Evolutionary conservation across 2,329 filamentous ascomycete species (phyloP).

Genomic region (Colletotrichum noveboracense): DNA sequence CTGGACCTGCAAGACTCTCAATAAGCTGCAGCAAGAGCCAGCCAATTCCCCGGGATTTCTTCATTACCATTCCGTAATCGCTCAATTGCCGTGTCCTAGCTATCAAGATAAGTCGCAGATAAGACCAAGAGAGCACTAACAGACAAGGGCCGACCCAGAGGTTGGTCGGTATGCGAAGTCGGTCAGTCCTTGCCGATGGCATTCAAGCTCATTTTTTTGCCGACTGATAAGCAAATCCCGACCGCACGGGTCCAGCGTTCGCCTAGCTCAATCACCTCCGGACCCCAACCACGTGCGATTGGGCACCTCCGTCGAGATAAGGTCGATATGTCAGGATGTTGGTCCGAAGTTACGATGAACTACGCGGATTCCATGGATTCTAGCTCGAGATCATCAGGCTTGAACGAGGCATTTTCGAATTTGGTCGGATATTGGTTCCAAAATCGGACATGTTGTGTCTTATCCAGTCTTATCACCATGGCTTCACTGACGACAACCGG

Average conservation of each 20-base stretch:
- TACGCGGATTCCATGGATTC: not conserved
- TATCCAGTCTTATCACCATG: not conserved
- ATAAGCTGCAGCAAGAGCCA: not conserved
- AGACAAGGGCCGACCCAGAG: not conserved
- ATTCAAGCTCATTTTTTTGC: not conserved
- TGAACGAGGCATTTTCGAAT: not conserved
- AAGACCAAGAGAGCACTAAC: not conserved
- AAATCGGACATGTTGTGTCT: not conserved
- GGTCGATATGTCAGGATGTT: not conserved
- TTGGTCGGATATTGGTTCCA: not conserved
- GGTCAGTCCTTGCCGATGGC: not conserved
- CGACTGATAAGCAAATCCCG: constrained; percentile 12
- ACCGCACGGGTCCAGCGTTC: not conserved
- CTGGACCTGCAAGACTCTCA: not conserved
- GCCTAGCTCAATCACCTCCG: not conserved
- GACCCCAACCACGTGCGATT: not conserved
- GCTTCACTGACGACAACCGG: not conserved
- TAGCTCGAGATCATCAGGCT: not conserved
- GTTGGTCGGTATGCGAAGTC: not conserved
- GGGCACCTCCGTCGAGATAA: not conserved
- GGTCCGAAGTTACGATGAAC: not conserved
- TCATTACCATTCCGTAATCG: not conserved
- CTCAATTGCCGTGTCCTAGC: not conserved
- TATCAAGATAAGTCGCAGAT: constrained; percentile 4
- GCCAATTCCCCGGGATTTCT: not conserved